Evolutionary conservation across 2,329 filamentous ascomycete species (phyloP), one percentile per base, ranked within the genome.

Genomic region (Pseudocercospora cruenta): DNA sequence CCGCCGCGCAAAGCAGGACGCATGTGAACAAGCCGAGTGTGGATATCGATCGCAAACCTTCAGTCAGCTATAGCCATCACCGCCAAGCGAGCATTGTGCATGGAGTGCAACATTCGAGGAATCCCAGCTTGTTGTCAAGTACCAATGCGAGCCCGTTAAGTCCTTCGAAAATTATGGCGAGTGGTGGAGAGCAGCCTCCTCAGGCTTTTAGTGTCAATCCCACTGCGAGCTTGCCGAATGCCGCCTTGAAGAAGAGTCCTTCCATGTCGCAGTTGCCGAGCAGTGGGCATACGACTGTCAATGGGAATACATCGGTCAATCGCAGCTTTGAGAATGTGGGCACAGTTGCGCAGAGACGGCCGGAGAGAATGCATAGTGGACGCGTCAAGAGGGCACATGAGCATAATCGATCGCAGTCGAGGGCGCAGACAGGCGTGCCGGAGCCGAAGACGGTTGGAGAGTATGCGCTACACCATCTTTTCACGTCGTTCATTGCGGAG

Each of bases 51-150:
- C 80, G 84, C 69, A 84, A 84, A 69, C 77, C 82, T 9, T 85
- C 83, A 24, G 77, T 80, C 66, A 85, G 84, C 16, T 90, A 98
- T 83, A 92, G 92, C 66, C 94, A 99, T 79, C 93, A 98, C 80
- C 90, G 95, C 63, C 93, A 99, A 82, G 96, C 94, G 0, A 98
- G 94, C 58, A 97, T 98, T 73, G 94, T 98, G 64, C 92, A 98
- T 87, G 94, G 95, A 75, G 90, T 96, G 72, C 94, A 97, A 78
- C 95, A 99, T 80, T 91, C 87, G 64, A 83, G 94, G 80, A 96
- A 96, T 85, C 91, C 93, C 73, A 97, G 94, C 81, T 88, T 91
- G 76, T 88, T 91, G 75, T 93, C 92, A 77, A 88, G 91, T 64
- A 87, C 90, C 39, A 90, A 83, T 51, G 81, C 90, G 28, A 96